phyloP scores from a whole-genome alignment of 140 eudicot species.

The Flaveria floridana region DNA sequence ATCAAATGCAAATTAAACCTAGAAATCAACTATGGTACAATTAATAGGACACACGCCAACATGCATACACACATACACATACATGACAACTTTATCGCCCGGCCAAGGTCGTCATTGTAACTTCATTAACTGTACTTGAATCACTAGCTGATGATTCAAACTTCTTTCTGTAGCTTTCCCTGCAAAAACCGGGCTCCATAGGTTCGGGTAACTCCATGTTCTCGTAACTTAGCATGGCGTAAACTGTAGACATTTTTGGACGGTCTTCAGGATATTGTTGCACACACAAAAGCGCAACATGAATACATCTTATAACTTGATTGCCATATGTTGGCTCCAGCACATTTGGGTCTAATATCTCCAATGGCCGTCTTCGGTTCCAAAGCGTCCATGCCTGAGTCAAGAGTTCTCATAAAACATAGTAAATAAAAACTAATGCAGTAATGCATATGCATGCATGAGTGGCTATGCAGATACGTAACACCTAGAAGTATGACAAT shows the following conservation, averaged over 20 bases:
- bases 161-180: slow-evolving; percentile 27
- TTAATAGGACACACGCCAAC: no score
- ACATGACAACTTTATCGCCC: slow-evolving; percentile 29
- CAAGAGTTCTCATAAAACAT: not conserved
- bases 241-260: slow-evolving; percentile 48
- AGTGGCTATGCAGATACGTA: no score
- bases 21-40: no score
- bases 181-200: slow-evolving; percentile 44
- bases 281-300: slow-evolving; percentile 49
- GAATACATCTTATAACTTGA: slow-evolving; percentile 46
- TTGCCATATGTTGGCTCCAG: slow-evolving; percentile 26
- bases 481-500: no score
- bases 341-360: slow-evolving; percentile 39
- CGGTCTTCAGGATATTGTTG: slow-evolving; percentile 44
- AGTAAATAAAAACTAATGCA: not conserved
- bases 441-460: not conserved
- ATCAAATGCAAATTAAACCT: no score
- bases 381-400: slow-evolving; percentile 54
- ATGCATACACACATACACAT: no score
- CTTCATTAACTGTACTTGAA: slow-evolving; percentile 41
- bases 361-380: slow-evolving; percentile 32
- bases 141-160: slow-evolving; percentile 35
- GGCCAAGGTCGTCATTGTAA: slow-evolving; percentile 37
- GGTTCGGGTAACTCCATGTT: slow-evolving; percentile 38
- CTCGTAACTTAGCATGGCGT: slow-evolving; percentile 42